Evolutionary conservation across 306 rosid species (phyloP), one percentile per base, ranked within the genome.

Genomic region (Medicago ruthenica): DNA sequence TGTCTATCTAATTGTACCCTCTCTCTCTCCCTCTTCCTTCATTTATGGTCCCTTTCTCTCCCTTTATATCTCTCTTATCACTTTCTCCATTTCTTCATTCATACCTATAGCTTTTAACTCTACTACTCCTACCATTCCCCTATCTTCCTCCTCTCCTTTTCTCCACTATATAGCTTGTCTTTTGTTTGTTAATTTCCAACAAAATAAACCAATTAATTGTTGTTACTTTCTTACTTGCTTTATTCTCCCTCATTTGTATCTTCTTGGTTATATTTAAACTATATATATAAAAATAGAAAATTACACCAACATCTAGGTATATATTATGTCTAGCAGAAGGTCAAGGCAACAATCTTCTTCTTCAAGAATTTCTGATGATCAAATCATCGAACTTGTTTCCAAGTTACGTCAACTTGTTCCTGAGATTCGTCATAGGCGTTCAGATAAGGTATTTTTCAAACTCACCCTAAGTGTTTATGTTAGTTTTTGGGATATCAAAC

Each of bases 381-480:
- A 95, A 89, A 95, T 95, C 89, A 91, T 95, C 48, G 93, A 95
- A 9, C 97, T 95, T 62, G 89, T 95, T 75, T 86, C 99, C 58
- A 92, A 92, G 89, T 81, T 95, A 83, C 99, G 99, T 57, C 97
- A 90, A 79, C 97, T 92, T 69, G 97, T 95, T 73, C 99, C 99
- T 68, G 99, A 95, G 92, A 92, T 95, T 75, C 91, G 91, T 16
- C 76, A 86, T 62, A 87, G 97, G 76, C 97, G 97, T 79, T 85
- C 99, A 50, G 89, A 87, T 65, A 95, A 90, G 99, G 99, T 95
- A 80, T 71, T 48, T 71, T 48, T 45, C 16, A 45, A 12, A 42
- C 48, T 42, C 15, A 3, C 0, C 1, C 12, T 41, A 4, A 5
- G 7, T 10, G 14, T 2, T 42, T 42, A 9, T 44, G 50, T 12